These are phyloP conservation scores for Stylosanthes scabra DNA, from an alignment of 331 rosid genomes.

Conservation along the genomic window DNA sequence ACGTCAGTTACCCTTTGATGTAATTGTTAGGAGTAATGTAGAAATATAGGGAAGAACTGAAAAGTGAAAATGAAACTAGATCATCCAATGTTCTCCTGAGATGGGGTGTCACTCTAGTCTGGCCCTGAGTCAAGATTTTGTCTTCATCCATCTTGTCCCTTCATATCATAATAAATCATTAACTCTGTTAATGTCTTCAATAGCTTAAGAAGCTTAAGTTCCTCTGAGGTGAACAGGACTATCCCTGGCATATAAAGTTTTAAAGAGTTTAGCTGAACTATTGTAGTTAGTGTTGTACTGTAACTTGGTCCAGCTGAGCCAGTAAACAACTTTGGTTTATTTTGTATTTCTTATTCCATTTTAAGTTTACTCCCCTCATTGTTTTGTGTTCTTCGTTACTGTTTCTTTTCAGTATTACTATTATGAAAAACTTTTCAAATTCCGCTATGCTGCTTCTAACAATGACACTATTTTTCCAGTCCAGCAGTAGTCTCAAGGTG, in stretches of 20 bases:
- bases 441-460: constrained; percentile 40
- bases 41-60: constrained; percentile 28
- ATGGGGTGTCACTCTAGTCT: background rate
- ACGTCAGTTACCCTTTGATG: constrained; percentile 15
- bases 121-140: constrained; percentile 4
- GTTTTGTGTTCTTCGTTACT: constrained; percentile 20
- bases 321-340: constrained; percentile 2
- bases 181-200: constrained; percentile 20
- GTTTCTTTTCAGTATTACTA: constrained; percentile 31
- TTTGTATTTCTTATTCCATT: background rate
- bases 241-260: constrained; percentile 5
- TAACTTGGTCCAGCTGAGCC: background rate
- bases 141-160: background rate
- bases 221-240: constrained; percentile 1
- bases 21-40: background rate
- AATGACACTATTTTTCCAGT: constrained; percentile 59
- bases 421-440: constrained; percentile 20
- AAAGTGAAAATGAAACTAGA: constrained; percentile 19
- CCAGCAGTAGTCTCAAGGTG: constrained; percentile 99
- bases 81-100: constrained; percentile 2
- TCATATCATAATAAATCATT: background rate
- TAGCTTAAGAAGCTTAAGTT: background rate
- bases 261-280: constrained; percentile 26
- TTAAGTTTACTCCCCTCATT: constrained; percentile 19
- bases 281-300: constrained; percentile 8